phyloP scores from a whole-genome alignment of 805 yeast species.

The Pichia exigua region DNA sequence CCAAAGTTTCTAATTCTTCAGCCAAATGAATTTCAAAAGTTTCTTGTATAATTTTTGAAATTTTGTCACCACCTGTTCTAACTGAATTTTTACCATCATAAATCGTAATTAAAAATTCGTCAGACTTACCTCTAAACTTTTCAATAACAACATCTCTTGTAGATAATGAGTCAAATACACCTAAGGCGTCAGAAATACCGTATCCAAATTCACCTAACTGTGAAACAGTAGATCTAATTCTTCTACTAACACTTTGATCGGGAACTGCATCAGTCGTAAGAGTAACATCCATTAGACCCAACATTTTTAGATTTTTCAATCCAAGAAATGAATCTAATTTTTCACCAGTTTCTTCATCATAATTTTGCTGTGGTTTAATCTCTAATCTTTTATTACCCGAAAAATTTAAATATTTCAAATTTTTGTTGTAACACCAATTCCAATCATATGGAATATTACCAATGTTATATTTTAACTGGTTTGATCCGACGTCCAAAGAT shows the following conservation, averaged over 20 bases:
- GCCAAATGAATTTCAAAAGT: constrained; percentile 60
- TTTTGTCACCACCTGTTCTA: constrained; percentile 48
- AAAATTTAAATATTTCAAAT: constrained; percentile 72
- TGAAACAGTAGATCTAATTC: constrained; percentile 87
- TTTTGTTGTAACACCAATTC: constrained; percentile 89
- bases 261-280: constrained; percentile 83
- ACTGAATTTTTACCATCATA: constrained; percentile 77
- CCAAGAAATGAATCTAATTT: constrained; percentile 61
- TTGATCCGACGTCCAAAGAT: constrained; percentile 85
- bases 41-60: constrained; percentile 67
- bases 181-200: constrained; percentile 88
- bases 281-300: constrained; percentile 94
- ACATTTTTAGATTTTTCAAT: constrained; percentile 57
- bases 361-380: constrained; percentile 57
- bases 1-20: constrained; percentile 46
- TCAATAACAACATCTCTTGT: constrained; percentile 82
- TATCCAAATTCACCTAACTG: constrained; percentile 67
- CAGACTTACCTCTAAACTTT: constrained; percentile 76
- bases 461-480: constrained; percentile 82
- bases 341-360: constrained; percentile 45
- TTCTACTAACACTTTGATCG: constrained; percentile 72
- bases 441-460: constrained; percentile 94
- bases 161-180: constrained; percentile 54
- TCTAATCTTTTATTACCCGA: constrained; percentile 92
- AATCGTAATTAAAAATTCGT: constrained; percentile 72